Conservation (phyloP, 441 rosid genomes). For the Lepidium campestre region DNA sequence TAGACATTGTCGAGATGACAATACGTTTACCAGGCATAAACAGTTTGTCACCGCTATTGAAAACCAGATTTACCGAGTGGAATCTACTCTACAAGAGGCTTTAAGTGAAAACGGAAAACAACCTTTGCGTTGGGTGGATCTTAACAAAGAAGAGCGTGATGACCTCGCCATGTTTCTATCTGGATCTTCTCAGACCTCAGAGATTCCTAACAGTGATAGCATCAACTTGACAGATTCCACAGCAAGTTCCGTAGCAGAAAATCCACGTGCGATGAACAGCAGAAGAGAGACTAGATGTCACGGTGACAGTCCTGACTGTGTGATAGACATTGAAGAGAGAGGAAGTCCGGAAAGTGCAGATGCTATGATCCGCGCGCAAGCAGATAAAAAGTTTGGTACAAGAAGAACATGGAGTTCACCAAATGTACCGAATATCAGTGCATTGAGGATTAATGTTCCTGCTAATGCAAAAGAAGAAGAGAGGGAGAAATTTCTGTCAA, state of each 20-base stretch:
- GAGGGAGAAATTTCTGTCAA: slow-evolving; percentile 22
- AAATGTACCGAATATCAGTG: slow-evolving; percentile 41
- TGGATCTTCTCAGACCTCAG: slow-evolving; percentile 40
- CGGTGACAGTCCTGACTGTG: slow-evolving; percentile 32
- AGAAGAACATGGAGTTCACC: slow-evolving; percentile 60
- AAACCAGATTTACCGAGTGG: slow-evolving; percentile 56
- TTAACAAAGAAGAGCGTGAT: slow-evolving; percentile 73
- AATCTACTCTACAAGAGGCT: slow-evolving; percentile 49
- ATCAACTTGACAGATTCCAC: slow-evolving; percentile 21
- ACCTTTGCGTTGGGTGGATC: slow-evolving; percentile 64
- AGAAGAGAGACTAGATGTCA: slow-evolving; percentile 22
- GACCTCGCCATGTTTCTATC: slow-evolving; percentile 79
- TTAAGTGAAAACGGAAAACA: slow-evolving; percentile 53
- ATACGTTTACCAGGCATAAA: slow-evolving; percentile 51
- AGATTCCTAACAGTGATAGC: slow-evolving; percentile 30
- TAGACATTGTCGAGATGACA: slow-evolving; percentile 38
- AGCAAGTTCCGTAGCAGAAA: slow-evolving; percentile 27
- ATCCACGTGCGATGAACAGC: slow-evolving; percentile 21
- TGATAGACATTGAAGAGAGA: slow-evolving; percentile 45
- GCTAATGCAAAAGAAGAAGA: slow-evolving; percentile 30
- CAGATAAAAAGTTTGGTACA: slow-evolving; percentile 38
- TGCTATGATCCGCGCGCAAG: slow-evolving; percentile 24
- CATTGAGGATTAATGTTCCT: slow-evolving; percentile 52
- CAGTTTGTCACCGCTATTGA: slow-evolving; percentile 69
- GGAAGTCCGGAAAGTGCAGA: slow-evolving; percentile 37